phyloP scores from a whole-genome alignment of 2,329 filamentous ascomycete species.

The Nigrospora oryzae region DNA sequence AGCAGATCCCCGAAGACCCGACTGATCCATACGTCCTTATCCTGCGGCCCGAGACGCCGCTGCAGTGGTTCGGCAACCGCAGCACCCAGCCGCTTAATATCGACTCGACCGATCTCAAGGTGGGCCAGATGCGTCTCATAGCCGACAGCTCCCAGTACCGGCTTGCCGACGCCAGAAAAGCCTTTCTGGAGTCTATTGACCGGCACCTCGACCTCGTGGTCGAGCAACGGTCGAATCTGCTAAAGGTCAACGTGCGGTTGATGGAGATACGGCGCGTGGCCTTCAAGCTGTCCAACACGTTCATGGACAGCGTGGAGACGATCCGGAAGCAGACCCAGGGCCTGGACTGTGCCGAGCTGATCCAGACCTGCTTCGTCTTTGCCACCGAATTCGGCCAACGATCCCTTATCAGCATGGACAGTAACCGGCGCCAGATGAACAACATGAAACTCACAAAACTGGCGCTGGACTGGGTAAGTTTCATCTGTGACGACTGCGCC shows the following conservation, averaged over 20 bases:
- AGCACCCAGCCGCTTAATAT: conserved; percentile 65
- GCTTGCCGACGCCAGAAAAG: conserved; percentile 67
- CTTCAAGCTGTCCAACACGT: conserved; percentile 93
- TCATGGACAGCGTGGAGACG: conserved; percentile 96
- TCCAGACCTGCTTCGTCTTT: conserved; percentile 96
- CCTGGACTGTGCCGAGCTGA: conserved; percentile 85
- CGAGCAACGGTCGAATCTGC: conserved; percentile 87
- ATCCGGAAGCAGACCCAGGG: conserved; percentile 79
- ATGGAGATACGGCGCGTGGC: conserved; percentile 93
- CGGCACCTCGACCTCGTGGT: conserved; percentile 83
- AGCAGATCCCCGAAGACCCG: conserved; percentile 57
- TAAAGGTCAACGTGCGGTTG: conserved; percentile 82
- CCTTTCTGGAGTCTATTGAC: conserved; percentile 70
- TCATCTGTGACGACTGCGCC: conserved; percentile 94
- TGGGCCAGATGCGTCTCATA: conserved; percentile 78
- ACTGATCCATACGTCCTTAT: conserved; percentile 80
- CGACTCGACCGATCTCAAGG: conserved; percentile 75
- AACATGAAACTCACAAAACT: conserved; percentile 91
- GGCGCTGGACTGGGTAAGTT: conserved; percentile 93
- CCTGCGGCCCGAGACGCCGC: conserved; percentile 67
- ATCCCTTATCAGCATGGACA: conserved; percentile 90
- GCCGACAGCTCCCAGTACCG: conserved; percentile 78
- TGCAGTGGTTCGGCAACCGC: conserved; percentile 75
- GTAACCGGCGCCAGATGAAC: conserved; percentile 92
- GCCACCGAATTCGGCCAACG: conserved; percentile 98